These are phyloP conservation scores for Volvox reticuliferus DNA, from an alignment of 139 green algal species.

Conservation along the genomic window DNA sequence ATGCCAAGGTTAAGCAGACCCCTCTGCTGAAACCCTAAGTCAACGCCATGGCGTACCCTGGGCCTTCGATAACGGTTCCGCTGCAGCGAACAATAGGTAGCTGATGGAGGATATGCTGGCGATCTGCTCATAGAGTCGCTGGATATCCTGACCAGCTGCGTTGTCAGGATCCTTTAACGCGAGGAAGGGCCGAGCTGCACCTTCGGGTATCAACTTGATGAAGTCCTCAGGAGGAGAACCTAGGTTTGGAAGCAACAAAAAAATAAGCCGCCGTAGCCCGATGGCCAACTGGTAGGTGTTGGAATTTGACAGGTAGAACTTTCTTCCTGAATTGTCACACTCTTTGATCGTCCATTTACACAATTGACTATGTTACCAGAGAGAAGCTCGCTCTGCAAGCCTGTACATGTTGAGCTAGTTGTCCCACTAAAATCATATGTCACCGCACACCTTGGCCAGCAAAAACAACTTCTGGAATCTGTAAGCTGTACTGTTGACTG, in stretches of 20 bases:
- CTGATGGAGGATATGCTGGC: not conserved
- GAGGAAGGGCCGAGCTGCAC: constrained; percentile 2
- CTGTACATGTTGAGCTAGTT: not conserved
- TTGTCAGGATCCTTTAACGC: not conserved
- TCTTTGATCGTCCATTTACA: not conserved
- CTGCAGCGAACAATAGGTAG: constrained; percentile 36
- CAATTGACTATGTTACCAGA: not conserved
- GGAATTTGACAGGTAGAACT: not conserved
- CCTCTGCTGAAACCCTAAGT: not conserved
- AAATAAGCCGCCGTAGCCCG: not conserved
- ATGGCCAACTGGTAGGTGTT: not conserved
- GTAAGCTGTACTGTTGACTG: too few species aligned
- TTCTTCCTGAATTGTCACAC: not conserved
- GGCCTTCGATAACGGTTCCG: not conserved
- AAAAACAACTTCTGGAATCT: too few species aligned
- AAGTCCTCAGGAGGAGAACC: not conserved
- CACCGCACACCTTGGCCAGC: too few species aligned
- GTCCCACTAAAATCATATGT: too few species aligned
- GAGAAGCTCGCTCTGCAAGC: not conserved
- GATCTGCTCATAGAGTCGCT: constrained; percentile 23
- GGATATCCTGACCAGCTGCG: not conserved
- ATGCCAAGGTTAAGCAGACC: not conserved
- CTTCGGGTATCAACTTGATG: not conserved
- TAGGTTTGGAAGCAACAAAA: not conserved
- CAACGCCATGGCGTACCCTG: not conserved